Evolutionary conservation across 106 monocot species (phyloP).

Genomic region (Triglochin maritima): DNA sequence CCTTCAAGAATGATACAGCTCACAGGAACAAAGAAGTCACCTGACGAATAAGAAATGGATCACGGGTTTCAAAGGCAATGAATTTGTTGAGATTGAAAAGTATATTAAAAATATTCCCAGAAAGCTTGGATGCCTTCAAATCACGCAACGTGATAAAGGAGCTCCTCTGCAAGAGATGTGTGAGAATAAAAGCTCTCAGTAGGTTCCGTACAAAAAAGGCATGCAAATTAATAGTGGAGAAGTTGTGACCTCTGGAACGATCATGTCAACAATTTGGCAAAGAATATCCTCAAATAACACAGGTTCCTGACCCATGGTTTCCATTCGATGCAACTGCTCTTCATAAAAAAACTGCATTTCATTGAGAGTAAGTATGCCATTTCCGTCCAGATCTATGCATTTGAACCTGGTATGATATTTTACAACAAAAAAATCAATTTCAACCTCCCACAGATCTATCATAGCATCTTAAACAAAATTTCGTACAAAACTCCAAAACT

Average conservation of each 20-base stretch:
- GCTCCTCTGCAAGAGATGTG: conserved; percentile 41
- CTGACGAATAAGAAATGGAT: conserved; percentile 93
- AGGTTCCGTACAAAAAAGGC: not conserved
- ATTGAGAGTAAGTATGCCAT: conserved; percentile 58
- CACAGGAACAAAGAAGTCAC: conserved; percentile 22
- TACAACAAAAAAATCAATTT: not conserved
- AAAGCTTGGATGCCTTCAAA: conserved; percentile 64
- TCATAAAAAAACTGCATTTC: conserved; percentile 95
- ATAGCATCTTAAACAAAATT: too few relatives aligned
- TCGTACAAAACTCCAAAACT: too few relatives aligned
- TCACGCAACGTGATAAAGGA: conserved; percentile 54
- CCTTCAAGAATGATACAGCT: too few relatives aligned
- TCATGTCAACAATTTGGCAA: conserved; percentile 90
- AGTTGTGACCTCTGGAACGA: conserved; percentile 60
- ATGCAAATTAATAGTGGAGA: not conserved
- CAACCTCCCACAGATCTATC: too few relatives aligned
- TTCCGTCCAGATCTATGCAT: conserved; percentile 91
- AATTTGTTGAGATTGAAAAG: conserved; percentile 91
- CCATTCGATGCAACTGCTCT: conserved; percentile 92
- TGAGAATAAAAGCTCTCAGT: not conserved
- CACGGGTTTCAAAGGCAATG: conserved; percentile 87
- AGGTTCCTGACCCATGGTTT: conserved; percentile 87
- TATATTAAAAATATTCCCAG: conserved; percentile 84
- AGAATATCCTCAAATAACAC: conserved; percentile 89
- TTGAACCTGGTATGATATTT: conserved; percentile 55